Evolutionary conservation across 2,329 filamentous ascomycete species (phyloP), one percentile per base, ranked within the genome.

Genomic region (Alternaria ventricosa): DNA sequence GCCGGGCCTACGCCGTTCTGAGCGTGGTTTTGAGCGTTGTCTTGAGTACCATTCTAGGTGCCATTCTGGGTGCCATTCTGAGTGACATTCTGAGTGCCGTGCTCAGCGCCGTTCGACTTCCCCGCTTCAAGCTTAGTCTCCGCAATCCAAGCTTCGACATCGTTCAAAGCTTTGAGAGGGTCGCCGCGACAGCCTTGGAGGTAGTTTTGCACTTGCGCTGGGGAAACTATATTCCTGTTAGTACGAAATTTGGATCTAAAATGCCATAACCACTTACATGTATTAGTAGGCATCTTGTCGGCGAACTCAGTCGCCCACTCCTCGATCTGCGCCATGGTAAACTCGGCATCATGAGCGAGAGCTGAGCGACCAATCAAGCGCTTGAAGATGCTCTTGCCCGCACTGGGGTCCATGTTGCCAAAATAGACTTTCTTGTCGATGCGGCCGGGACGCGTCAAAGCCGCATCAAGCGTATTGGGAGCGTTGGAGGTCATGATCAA

Each of bases 401-500:
- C 66, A 9, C 59, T 54, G 11, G 65, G 61, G 28, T 22, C 70
- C 66, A 76, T 72, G 28, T 72, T 70, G 13, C 76, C 70, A 44
- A 78, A 75, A 41, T 98, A 95, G 73, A 98, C 97, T 87, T 97
- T 97, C 76, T 72, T 87, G 71, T 93, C 90, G 7, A 94, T 88
- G 3, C 91, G 85, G 1, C 92, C 91, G 0, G 92, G 90, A 0
- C 92, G 86, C 46, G 92, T 89, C 5, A 96, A 85, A 0, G 91
- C 92, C 41, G 89, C 85, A 73, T 94, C 92, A 0, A 95, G 86
- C 10, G 87, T 84, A 67, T 94, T 89, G 3, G 90, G 90, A 61
- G 89, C 87, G 79, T 95, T 95, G 25, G 91, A 93, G 0, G 92
- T 94, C 89, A 94, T 92, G 79, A 95, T 89, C 22, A 95, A 85